Base-by-base conservation (phyloP, 805 yeast genomes). In the Dipodascus geniculatus region DNA sequence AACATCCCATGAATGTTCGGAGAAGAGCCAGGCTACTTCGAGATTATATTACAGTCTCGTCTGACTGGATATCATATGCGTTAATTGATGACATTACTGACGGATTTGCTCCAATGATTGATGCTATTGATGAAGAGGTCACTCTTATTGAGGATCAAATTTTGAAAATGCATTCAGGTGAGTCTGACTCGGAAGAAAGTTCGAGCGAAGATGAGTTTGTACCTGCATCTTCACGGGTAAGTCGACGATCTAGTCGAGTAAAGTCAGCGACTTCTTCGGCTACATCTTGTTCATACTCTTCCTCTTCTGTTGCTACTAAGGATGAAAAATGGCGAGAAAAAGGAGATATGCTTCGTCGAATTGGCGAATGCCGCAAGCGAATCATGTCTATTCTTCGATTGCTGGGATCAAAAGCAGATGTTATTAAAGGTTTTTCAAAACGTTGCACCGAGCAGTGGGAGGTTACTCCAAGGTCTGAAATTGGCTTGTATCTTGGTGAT, bases 51-150 rank as follows among this genome's bases (percentile, higher is more conserved):
- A 87, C 87, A 1, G 96, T 93, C 3, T 80, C 91, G 1, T 81
- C 97, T 0, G 98, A 93, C 67, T 93, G 99, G 99, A 84, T 93
- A 49, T 91, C 96, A 1, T 93, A 93, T 69, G 98, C 98, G 0
- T 71, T 93, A 58, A 87, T 93, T 61, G 99, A 93, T 71, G 98
- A 93, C 66, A 87, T 93, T 58, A 91, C 97, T 0, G 99, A 93
- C 73, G 95, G 95, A 0, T 93, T 87, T 73, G 98, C 95, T 0
- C 99, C 99, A 1, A 81, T 93, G 84, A 90, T 93, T 57, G 95
- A 87, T 55, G 80, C 91, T 49, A 90, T 93, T 52, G 98, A 93
- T 65, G 88, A 83, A 55, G 99, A 93, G 62, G 98, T 93, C 22
- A 88, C 89, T 65, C 77, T 81, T n/a, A 93, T 93, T 57, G 99